phyloP scores from a whole-genome alignment of 345 rosid genomes.

The Linum tenue region DNA sequence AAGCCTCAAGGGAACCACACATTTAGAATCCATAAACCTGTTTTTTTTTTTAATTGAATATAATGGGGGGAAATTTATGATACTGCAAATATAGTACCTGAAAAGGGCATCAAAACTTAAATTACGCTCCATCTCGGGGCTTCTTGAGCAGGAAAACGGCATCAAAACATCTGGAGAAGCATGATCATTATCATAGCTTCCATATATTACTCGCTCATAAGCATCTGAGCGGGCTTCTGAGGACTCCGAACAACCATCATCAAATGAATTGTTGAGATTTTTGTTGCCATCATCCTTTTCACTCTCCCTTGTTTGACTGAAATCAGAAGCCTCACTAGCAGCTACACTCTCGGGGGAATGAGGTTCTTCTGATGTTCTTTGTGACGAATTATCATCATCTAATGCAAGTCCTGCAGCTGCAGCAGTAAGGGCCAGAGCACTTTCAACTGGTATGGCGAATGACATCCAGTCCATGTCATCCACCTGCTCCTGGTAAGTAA shows the following conservation, averaged over 20 bases:
- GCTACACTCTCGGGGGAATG: conserved; percentile 53
- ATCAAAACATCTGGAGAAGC: conserved; percentile 56
- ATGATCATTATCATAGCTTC: conserved; percentile 42
- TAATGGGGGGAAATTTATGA: background rate
- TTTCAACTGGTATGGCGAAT: conserved; percentile 70
- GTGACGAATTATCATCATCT: conserved; percentile 49
- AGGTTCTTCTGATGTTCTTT: conserved; percentile 39
- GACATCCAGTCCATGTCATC: conserved; percentile 58
- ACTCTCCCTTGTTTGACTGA: conserved; percentile 43
- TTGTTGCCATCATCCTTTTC: conserved; percentile 46
- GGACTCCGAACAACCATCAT: conserved; percentile 62
- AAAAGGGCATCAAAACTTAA: conserved; percentile 69
- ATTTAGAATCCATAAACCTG: too few species aligned
- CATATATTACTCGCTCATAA: conserved; percentile 36
- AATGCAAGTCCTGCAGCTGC: conserved; percentile 67
- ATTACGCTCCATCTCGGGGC: conserved; percentile 37
- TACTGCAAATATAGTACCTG: conserved; percentile 43
- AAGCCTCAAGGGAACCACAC: background rate
- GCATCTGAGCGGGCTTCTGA: conserved; percentile 48
- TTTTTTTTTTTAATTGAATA: too few species aligned
- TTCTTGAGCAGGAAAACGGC: conserved; percentile 30
- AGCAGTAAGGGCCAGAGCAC: conserved; percentile 62
- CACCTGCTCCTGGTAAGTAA: conserved; percentile 28
- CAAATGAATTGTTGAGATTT: conserved; percentile 27
- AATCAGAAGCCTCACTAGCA: conserved; percentile 64